phyloP scores from a whole-genome alignment of 2,329 filamentous ascomycete genomes.

The Colletotrichum falcatum region DNA sequence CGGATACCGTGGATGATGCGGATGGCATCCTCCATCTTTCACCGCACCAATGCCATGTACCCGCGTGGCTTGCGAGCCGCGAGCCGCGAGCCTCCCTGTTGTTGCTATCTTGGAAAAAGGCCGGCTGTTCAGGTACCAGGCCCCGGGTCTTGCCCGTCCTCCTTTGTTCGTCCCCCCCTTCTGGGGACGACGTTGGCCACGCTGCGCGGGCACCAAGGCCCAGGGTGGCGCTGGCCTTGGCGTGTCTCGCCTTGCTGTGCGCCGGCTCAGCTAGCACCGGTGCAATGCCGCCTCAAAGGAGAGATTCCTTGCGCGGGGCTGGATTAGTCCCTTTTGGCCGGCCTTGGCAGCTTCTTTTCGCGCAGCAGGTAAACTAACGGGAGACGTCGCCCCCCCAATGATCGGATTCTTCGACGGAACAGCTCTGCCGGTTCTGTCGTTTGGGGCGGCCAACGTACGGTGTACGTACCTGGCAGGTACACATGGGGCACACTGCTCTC shows the following conservation, averaged over 20 bases:
- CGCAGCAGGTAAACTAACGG: not conserved
- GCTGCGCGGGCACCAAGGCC: conserved; percentile 9
- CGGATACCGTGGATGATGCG: not conserved
- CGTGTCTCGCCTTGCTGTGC: not conserved
- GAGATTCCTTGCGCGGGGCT: conserved; percentile 2
- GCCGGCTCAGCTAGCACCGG: conserved; percentile 6
- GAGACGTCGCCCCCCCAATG: not conserved
- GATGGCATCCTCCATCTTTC: not conserved
- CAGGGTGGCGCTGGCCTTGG: not conserved
- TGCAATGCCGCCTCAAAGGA: not conserved
- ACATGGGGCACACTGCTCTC: not conserved
- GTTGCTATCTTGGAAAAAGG: conserved; percentile 15
- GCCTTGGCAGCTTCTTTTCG: conserved; percentile 4
- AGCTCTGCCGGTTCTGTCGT: not conserved
- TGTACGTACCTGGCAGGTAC: not conserved
- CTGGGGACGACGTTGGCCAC: conserved; percentile 16
- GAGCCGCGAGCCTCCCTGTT: not conserved
- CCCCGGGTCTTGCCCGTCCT: not conserved
- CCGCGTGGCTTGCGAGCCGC: conserved; percentile 12
- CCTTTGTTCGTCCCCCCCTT: not conserved
- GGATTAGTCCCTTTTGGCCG: not conserved
- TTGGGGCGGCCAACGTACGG: not conserved
- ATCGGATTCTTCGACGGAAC: conserved; percentile 16
- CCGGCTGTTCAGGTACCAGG: not conserved
- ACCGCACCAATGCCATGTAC: not conserved